Percentiles rank a stretch among this genome's conserved stretches.
Conservation (phyloP, 441 rosid genomes). For the Flueggea neowawraea region DNA sequence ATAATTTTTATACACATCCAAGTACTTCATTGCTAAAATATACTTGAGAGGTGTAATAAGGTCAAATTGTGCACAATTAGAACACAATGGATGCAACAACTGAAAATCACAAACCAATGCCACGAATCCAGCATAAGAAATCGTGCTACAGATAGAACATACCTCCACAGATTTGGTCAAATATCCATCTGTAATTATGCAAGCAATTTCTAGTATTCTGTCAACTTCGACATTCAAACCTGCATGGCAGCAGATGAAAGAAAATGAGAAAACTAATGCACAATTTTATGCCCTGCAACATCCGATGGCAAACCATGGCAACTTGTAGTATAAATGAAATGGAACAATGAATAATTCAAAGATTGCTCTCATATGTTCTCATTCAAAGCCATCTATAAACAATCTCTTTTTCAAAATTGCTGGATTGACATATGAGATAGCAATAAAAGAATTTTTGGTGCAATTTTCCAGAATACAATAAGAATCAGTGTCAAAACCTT, state of each 20-base stretch:
- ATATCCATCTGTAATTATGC: conserved; percentile 81
- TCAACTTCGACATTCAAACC: conserved; percentile 79
- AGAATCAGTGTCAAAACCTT: no score
- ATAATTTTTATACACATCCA: background rate
- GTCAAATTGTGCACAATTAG: no score
- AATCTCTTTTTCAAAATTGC: no score
- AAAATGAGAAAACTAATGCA: background rate
- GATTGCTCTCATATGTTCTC: no score
- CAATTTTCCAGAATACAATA: no score
- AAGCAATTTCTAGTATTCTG: conserved; percentile 91
- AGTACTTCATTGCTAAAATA: background rate
- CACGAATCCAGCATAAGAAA: background rate
- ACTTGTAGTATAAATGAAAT: no score
- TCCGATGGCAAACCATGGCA: no score
- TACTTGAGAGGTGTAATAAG: background rate
- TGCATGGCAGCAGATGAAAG: conserved; percentile 22
- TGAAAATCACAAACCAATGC: background rate
- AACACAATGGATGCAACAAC: background rate
- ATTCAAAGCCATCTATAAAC: no score
- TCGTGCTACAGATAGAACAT: conserved; percentile 4
- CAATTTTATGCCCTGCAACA: no score
- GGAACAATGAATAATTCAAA: no score
- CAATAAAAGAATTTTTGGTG: no score
- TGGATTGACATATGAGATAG: no score
- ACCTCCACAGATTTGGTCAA: conserved; percentile 83